Conservation (phyloP, 2,329 filamentous ascomycete species). For the Stemphylium beticola region DNA sequence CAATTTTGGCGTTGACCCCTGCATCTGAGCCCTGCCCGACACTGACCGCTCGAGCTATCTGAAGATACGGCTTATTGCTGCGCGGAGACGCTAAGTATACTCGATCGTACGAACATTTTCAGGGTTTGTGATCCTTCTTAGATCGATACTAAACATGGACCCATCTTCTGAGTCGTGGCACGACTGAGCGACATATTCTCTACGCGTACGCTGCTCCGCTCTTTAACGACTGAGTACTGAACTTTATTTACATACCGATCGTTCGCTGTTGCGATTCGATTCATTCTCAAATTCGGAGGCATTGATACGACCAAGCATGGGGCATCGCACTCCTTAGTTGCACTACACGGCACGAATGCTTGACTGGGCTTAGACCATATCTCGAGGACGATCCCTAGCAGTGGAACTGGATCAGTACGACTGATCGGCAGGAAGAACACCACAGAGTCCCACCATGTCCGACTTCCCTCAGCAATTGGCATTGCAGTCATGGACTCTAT, state of each 20-base stretch:
- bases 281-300: not conserved
- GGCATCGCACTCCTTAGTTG: not conserved
- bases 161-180: not conserved
- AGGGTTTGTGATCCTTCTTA: not conserved
- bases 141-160: slow-evolving; percentile 1
- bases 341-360: not conserved
- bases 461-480: slow-evolving; percentile 28
- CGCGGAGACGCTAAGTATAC: slow-evolving; percentile 2
- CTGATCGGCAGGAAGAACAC: not conserved
- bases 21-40: slow-evolving; percentile 1
- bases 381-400: not conserved
- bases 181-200: not conserved
- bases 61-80: not conserved
- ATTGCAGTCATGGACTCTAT: slow-evolving; percentile 38
- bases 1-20: slow-evolving; percentile 4
- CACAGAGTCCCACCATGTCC: not conserved
- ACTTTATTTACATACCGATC: not conserved
- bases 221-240: not conserved
- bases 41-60: not conserved
- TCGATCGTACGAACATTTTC: not conserved
- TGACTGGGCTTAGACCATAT: not conserved
- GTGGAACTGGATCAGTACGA: not conserved
- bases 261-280: not conserved
- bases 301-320: not conserved
- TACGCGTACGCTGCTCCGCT: not conserved